phyloP scores from a whole-genome alignment of 768 basidiomycete species.

The Leccinum sublutescens region DNA sequence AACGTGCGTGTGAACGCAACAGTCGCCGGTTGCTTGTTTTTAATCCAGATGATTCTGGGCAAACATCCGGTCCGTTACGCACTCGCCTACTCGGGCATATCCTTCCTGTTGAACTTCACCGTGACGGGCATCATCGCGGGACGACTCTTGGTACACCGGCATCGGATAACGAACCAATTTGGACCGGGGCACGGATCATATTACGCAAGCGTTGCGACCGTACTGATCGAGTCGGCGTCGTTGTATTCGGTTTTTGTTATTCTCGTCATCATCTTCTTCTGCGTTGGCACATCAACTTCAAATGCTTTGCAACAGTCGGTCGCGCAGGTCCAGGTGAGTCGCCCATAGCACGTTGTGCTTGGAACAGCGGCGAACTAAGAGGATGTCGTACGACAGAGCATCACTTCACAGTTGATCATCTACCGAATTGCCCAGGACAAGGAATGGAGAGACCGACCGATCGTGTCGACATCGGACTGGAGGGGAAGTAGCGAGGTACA shows the following conservation, averaged over 20 bases:
- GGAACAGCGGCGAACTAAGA: background rate
- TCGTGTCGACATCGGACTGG: slow-evolving; percentile 16
- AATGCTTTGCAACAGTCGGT: slow-evolving; percentile 16
- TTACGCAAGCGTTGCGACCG: slow-evolving; percentile 9
- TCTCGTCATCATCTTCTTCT: slow-evolving; percentile 14
- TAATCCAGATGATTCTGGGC: background rate
- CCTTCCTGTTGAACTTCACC: slow-evolving; percentile 13
- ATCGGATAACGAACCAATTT: slow-evolving; percentile 9
- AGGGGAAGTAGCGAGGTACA: slow-evolving; percentile 7
- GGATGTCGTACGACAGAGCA: slow-evolving; percentile 4
- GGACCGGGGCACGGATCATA: slow-evolving; percentile 13
- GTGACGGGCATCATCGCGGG: slow-evolving; percentile 19
- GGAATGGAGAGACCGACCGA: slow-evolving; percentile 9
- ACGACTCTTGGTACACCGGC: slow-evolving; percentile 16
- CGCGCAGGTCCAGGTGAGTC: slow-evolving; percentile 22
- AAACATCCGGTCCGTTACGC: background rate
- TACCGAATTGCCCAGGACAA: slow-evolving; percentile 21
- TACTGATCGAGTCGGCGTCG: slow-evolving; percentile 22
- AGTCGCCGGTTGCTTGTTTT: slow-evolving; percentile 9
- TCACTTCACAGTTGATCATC: slow-evolving; percentile 19
- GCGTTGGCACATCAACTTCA: background rate
- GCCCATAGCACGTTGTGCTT: background rate
- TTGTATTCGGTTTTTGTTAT: slow-evolving; percentile 15
- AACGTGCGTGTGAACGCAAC: background rate
- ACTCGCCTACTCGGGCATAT: slow-evolving; percentile 10